Evolutionary conservation across 805 yeast genomes (phyloP), one percentile per base, ranked within the genome.

Genomic region (Cyberlindnera mrakii): DNA sequence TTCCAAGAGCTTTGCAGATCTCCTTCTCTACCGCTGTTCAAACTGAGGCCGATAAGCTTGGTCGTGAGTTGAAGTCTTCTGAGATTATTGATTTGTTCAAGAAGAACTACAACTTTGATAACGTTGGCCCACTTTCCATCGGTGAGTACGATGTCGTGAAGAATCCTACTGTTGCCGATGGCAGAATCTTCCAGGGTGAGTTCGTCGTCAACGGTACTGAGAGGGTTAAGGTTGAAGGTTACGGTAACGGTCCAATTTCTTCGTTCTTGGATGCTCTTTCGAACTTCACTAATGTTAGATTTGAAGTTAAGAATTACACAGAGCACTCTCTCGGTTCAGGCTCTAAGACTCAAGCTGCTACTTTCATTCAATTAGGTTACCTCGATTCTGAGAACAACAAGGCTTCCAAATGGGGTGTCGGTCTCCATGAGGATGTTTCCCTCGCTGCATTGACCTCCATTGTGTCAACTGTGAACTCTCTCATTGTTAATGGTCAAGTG

Each of bases 391-490:
- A 63, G 36, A 68, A 67, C 42, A 63, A 67, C 37, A 70, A 70
- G 49, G 57, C 67, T 38, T 57, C 65, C 46, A 63, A 63, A 55
- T 90, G 96, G 96, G 97, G 97, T 66, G 90, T 90, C 46, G 97
- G 96, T 58, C 79, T 88, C 48, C 82, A 87, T 60, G 91, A 82
- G 65, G 96, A 90, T 66, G 93, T 86, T 42, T 82, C 95, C 20
- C 83, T 82, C 58, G 93, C 96, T 38, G 81, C 95, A 6, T 76
- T 86, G 55, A 73, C 75, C 53, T 77, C 91, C 14, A 71, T 84
- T 48, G 58, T 82, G 35, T 78, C 90, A 16, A 72, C 83, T 44
- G 68, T 84, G 40, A 85, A 85, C 57, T 62, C 50, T 49, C 60
- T 54, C 39, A 56, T 43, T 36, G 43, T 49, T 13, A 41, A 49